Conservation (phyloP, 2,329 filamentous ascomycete genomes). For the Ophiostoma montium region DNA sequence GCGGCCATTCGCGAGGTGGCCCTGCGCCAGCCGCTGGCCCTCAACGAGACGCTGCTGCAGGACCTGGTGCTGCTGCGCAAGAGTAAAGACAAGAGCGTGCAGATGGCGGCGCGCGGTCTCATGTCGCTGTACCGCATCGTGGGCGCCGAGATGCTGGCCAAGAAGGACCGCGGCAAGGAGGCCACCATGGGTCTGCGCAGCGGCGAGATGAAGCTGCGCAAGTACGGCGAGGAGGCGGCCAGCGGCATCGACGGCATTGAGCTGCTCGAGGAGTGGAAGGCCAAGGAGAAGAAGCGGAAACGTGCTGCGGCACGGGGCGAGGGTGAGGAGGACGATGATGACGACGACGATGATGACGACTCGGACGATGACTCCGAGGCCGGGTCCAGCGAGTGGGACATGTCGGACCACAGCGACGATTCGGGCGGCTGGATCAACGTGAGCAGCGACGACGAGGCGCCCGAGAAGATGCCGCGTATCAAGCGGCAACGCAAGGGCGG, state of each 20-base stretch:
- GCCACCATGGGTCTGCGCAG: slow-evolving; percentile 66
- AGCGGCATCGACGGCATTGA: slow-evolving; percentile 88
- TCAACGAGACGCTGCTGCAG: slow-evolving; percentile 89
- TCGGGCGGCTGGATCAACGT: slow-evolving; percentile 93
- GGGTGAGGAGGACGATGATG: slow-evolving; percentile 44
- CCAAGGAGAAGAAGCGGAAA: slow-evolving; percentile 68
- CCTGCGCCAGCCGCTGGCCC: slow-evolving; percentile 82
- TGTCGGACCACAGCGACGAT: slow-evolving; percentile 47
- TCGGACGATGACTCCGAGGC: slow-evolving; percentile 41
- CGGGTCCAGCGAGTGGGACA: slow-evolving; percentile 46
- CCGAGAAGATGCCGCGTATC: slow-evolving; percentile 49
- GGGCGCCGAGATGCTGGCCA: slow-evolving; percentile 75
- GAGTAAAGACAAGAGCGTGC: slow-evolving; percentile 97
- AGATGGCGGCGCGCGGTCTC: slow-evolving; percentile 93
- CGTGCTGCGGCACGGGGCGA: slow-evolving; percentile 33
- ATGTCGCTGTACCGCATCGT: slow-evolving; percentile 85
- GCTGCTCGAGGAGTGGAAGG: slow-evolving; percentile 83
- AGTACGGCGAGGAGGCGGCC: slow-evolving; percentile 67
- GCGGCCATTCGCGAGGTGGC: slow-evolving; percentile 94
- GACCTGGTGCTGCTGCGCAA: slow-evolving; percentile 92
- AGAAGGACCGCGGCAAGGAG: slow-evolving; percentile 81
- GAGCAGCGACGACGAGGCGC: slow-evolving; percentile 64
- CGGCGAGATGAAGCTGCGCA: slow-evolving; percentile 60
- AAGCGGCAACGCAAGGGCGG: slow-evolving; percentile 41
- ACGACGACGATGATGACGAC: slow-evolving; percentile 44